phyloP scores from a whole-genome alignment of 179 eudicot species.

The Nepenthes alata region DNA sequence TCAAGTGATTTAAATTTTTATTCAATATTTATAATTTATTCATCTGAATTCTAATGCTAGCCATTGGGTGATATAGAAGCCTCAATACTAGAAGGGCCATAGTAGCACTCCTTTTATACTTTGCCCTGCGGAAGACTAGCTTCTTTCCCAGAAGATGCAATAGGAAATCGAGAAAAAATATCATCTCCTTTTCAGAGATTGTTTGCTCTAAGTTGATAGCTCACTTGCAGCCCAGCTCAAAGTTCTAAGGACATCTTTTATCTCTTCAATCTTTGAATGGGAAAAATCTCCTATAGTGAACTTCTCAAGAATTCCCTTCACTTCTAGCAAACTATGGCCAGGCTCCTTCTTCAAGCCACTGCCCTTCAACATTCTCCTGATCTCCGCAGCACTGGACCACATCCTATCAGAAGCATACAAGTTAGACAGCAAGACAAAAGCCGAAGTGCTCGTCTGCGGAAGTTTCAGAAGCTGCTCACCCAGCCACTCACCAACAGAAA shows the following conservation, averaged over 20 bases:
- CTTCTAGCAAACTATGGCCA: slow-evolving; percentile 21
- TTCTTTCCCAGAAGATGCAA: too few relatives aligned
- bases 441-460: slow-evolving; percentile 29
- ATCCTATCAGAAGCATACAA: slow-evolving; percentile 39
- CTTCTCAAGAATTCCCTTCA: slow-evolving; percentile 31
- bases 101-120: too few relatives aligned
- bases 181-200: too few relatives aligned
- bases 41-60: too few relatives aligned
- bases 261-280: slow-evolving; percentile 29
- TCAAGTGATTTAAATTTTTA: too few relatives aligned
- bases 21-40: too few relatives aligned
- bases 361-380: slow-evolving; percentile 19
- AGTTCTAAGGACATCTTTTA: slow-evolving; percentile 18
- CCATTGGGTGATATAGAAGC: too few relatives aligned
- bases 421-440: slow-evolving; percentile 46
- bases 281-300: slow-evolving; percentile 35
- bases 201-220: too few relatives aligned
- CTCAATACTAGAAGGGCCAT: too few relatives aligned
- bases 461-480: slow-evolving; percentile 28
- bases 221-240: slow-evolving; percentile 1
- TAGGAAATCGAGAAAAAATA: too few relatives aligned
- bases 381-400: slow-evolving; percentile 37
- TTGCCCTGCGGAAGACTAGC: too few relatives aligned
- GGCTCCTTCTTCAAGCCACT: slow-evolving; percentile 51
- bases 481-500: slow-evolving; percentile 26